A percentile compares a stretch with the other conserved stretches of the same genome.
Conservation (phyloP, 192 early-diverging fungal species). For the Coemansia biformis region DNA sequence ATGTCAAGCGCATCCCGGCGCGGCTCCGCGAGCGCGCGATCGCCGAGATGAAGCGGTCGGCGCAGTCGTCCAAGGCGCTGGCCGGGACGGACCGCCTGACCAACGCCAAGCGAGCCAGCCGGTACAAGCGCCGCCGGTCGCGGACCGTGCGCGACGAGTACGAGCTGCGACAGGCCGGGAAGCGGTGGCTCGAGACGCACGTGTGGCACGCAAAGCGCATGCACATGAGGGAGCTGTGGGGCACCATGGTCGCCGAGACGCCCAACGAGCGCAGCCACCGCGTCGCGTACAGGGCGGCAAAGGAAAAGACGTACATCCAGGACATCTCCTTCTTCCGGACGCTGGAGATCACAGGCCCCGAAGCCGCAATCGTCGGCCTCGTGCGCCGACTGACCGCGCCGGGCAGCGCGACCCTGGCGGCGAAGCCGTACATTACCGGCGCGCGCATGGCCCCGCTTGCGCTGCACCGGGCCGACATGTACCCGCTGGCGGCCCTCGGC, state of each 20-base stretch:
- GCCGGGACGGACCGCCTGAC: constrained; percentile 14
- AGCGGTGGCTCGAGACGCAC: constrained; percentile 94
- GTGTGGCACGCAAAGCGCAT: constrained; percentile 98
- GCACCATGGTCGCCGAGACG: constrained; percentile 58
- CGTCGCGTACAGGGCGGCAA: constrained; percentile 69
- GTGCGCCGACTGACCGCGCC: constrained; percentile 60
- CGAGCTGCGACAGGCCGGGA: constrained; percentile 47
- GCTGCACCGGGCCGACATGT: constrained; percentile 27
- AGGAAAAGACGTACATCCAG: constrained; percentile 69
- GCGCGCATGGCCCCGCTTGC: constrained; percentile 27
- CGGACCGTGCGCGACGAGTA: constrained; percentile 25
- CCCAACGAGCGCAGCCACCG: constrained; percentile 82
- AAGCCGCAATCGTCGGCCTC: constrained; percentile 44
- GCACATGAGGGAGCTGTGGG: constrained; percentile 87
- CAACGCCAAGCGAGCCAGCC: constrained; percentile 18
- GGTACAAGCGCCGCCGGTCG: constrained; percentile 45
- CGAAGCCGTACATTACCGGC: constrained; percentile 11
- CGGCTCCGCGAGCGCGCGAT: constrained; percentile 71
- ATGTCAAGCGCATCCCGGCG: constrained; percentile 85
- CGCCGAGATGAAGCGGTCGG: constrained; percentile 59
- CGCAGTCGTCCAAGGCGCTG: constrained; percentile 15
- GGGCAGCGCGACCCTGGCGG: constrained; percentile 1
- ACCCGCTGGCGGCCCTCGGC: constrained; percentile 53
- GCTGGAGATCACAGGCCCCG: constrained; percentile 63
- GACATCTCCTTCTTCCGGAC: constrained; percentile 79